Percentiles rank a stretch among this genome's conserved stretches.
These are phyloP conservation scores for Cicer pinnatifidum DNA, from an alignment of 306 rosid species.

Conservation along the genomic window DNA sequence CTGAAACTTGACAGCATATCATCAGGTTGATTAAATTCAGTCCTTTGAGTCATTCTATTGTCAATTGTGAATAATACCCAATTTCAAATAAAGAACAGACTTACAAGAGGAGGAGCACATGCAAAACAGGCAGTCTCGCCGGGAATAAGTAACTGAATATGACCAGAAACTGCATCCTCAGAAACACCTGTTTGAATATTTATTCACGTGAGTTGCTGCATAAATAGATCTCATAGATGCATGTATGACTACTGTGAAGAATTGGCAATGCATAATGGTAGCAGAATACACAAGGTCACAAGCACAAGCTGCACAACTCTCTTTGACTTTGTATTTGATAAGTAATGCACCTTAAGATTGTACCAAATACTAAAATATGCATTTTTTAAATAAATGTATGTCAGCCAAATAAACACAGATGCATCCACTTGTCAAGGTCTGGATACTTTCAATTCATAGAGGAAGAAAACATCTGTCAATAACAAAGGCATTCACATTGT, in stretches of 20 bases:
- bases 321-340: slow-evolving; percentile 16
- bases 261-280: slow-evolving; percentile 5
- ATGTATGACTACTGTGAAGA: slow-evolving; percentile 14
- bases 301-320: background rate
- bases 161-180: slow-evolving; percentile 98
- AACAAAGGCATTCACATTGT: slow-evolving; percentile 14
- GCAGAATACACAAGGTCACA: slow-evolving; percentile 6
- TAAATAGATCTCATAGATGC: slow-evolving; percentile 16
- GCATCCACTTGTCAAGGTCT: background rate
- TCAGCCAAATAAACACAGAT: slow-evolving; percentile 20
- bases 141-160: slow-evolving; percentile 89
- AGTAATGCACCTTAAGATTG: slow-evolving; percentile 10
- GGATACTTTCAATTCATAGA: slow-evolving; percentile 16
- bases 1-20: slow-evolving; percentile 26
- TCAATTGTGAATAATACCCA: slow-evolving; percentile 29
- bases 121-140: slow-evolving; percentile 99
- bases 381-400: slow-evolving; percentile 1
- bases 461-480: slow-evolving; percentile 7
- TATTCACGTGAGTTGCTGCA: slow-evolving; percentile 39
- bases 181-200: slow-evolving; percentile 78
- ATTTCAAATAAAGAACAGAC: slow-evolving; percentile 40
- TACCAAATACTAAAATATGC: background rate
- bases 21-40: slow-evolving; percentile 20
- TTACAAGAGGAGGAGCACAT: slow-evolving; percentile 96
- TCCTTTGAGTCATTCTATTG: slow-evolving; percentile 3